Conservation (phyloP, 148 eudicot species). For the Suaeda aralocaspica region DNA sequence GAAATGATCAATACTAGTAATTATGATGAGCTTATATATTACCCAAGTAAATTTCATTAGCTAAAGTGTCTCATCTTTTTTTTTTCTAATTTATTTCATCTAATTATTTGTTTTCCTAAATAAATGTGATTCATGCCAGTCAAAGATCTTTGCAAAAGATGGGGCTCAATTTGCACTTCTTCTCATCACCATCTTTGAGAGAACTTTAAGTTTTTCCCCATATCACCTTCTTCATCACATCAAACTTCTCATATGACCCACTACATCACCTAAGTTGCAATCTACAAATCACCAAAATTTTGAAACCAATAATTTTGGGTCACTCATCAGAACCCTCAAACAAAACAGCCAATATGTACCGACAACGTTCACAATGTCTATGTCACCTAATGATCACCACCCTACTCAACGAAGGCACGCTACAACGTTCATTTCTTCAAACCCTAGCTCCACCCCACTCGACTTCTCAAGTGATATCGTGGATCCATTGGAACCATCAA, state of each 20-base stretch:
- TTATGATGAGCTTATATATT: slow-evolving; percentile 8
- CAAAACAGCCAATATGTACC: slow-evolving; percentile 22
- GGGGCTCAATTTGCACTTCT: slow-evolving; percentile 47
- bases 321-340: not conserved
- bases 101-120: not conserved
- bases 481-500: slow-evolving; percentile 41
- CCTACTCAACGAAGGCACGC: slow-evolving; percentile 9
- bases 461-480: slow-evolving; percentile 51
- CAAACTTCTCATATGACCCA: slow-evolving; percentile 46
- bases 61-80: slow-evolving; percentile 19
- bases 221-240: slow-evolving; percentile 57
- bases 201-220: slow-evolving; percentile 50
- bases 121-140: slow-evolving; percentile 47
- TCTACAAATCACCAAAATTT: slow-evolving; percentile 13
- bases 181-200: slow-evolving; percentile 39
- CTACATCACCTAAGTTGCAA: slow-evolving; percentile 30
- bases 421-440: slow-evolving; percentile 29
- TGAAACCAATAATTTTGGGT: slow-evolving; percentile 31
- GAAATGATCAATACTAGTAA: not conserved
- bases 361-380: slow-evolving; percentile 30
- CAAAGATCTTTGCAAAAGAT: slow-evolving; percentile 46
- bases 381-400: slow-evolving; percentile 24
- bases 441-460: slow-evolving; percentile 48
- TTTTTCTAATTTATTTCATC: not conserved
- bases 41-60: slow-evolving; percentile 10